Evolutionary conservation across 78 protist species (phyloP), one percentile per base, ranked within the genome.

Genomic region (Emiliania huxleyi): DNA sequence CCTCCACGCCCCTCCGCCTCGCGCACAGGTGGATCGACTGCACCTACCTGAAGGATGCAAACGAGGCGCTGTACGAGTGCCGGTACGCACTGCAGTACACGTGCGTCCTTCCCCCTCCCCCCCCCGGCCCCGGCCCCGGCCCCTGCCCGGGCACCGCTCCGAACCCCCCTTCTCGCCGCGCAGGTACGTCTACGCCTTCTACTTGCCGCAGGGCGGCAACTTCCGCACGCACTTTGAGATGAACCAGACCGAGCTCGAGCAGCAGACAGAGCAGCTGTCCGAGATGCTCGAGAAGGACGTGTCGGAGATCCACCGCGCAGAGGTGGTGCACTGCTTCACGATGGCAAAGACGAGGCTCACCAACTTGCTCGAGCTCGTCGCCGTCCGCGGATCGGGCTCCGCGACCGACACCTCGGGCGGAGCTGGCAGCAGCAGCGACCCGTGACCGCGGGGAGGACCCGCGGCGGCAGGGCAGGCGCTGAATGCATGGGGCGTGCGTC

Each of bases 1-100:
- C n/a, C n/a, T n/a, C n/a, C n/a, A n/a, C n/a, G n/a, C n/a, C n/a
- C n/a, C n/a, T n/a, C n/a, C n/a, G n/a, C n/a, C n/a, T n/a, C n/a
- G n/a, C n/a, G n/a, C n/a, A n/a, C n/a, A n/a, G n/a, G n/a, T 35
- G 83, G 44, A 73, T 73, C 40, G 83, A 35, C 44, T 73, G 96
- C 73, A 19, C 96, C 90, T 96, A 93, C 85, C 91, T 97, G 42
- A 26, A 8, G 25, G 42, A 90, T 35, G 89, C 89, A 18, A 81
- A 44, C 55, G 89, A 81, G 35, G 49, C 33, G 37, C 93, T 96
- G 45, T 0, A 69, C 29, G 38, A 12, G 23, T 95, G 95, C 45
- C 92, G 98, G 33, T 37, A 69, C 48, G 91, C 94, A 33, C 93
- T 96, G 40, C 91, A 94, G 91, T 95, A 52, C 91, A 96, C 97